A percentile compares a stretch with the other conserved stretches of the same genome.
Evolutionary conservation across 2,329 filamentous ascomycete species (phyloP).

Genomic region (Ceratocystiopsis brevicomis): DNA sequence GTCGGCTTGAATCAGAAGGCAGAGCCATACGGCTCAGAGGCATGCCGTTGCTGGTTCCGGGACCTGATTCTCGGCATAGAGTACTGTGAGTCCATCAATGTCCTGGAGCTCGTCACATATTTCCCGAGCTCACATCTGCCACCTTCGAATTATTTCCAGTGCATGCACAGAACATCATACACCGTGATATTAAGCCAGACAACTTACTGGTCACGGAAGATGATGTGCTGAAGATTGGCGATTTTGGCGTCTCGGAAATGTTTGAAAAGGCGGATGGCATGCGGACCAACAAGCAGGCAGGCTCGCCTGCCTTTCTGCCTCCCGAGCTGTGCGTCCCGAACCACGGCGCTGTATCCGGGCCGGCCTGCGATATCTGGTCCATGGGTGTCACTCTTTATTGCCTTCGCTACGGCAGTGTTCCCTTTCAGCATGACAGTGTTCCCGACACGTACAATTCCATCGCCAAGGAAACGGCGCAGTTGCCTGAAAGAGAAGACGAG

Average conservation of each 20-base stretch:
- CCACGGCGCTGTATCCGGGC: slow-evolving; percentile 75
- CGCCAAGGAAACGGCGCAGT: slow-evolving; percentile 43
- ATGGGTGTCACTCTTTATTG: slow-evolving; percentile 96
- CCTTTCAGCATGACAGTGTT: slow-evolving; percentile 62
- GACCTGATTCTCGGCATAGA: slow-evolving; percentile 90
- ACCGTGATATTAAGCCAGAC: slow-evolving; percentile 94
- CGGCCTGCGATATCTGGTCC: slow-evolving; percentile 89
- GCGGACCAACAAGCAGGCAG: slow-evolving; percentile 82
- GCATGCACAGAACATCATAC: slow-evolving; percentile 84
- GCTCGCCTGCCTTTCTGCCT: slow-evolving; percentile 84
- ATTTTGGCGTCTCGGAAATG: slow-evolving; percentile 99
- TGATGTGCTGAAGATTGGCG: slow-evolving; percentile 88
- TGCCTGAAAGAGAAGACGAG: slow-evolving; percentile 45
- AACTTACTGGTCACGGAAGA: slow-evolving; percentile 82
- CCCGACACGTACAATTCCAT: slow-evolving; percentile 85
- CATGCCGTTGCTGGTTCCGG: slow-evolving; percentile 79
- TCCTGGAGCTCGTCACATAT: too few species aligned
- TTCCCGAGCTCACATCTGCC: background rate
- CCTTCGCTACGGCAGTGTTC: slow-evolving; percentile 70
- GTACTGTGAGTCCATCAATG: slow-evolving; percentile 42
- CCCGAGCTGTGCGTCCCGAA: slow-evolving; percentile 78
- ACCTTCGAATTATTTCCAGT: slow-evolving; percentile 28
- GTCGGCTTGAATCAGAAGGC: slow-evolving; percentile 72
- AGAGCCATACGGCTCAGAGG: slow-evolving; percentile 64
- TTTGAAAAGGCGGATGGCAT: slow-evolving; percentile 74